Evolutionary conservation across 2,329 filamentous ascomycete genomes (phyloP), one percentile per base, ranked within the genome.

Genomic region (Rutstroemia sydowiana): DNA sequence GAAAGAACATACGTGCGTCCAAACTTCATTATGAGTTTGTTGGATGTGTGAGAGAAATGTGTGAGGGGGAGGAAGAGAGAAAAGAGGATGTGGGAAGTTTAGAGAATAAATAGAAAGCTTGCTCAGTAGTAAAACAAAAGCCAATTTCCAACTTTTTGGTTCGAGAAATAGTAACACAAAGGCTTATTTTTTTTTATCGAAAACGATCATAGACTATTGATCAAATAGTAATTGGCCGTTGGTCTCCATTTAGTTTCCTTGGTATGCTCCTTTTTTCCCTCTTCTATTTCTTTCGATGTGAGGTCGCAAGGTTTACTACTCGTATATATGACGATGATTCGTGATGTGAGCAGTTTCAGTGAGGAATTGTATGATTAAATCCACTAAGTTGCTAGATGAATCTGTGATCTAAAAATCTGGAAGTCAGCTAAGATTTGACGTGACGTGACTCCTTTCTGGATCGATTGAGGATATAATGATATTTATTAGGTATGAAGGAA

Each of bases 1-100:
- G 52, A 59, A 51, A 48, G 54, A 37, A 58, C 74, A 68, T 70
- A 82, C 79, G 75, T 81, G 69, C 78, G 75, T 61, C 79, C 78
- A 62, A 83, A 83, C 69, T 82, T 82, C 79, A 83, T 83, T 44
- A 54, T 70, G 61, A 30, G 28, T 34, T 45, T 10, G 32, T 20
- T 26, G 8, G 3, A 16, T 21, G n/a, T 30, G 36, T 9, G 16
- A 18, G 36, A 16, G 4, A 3, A 13, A 16, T 16, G 36, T 9
- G 36, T 18, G 36, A 18, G 10, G 10, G 32, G 4, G 32, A 34
- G 14, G 9, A 11, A 5, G 10, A 34, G 10, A 34, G 13, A 3
- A 34, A 13, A 34, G 9, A 13, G n/a, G n/a, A n/a, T n/a, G n/a
- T 13, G 4, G 14, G 32, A 34, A 11, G 4, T 34, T n/a, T 11